A percentile compares a stretch with the other conserved stretches of the same genome.
These are phyloP conservation scores for Collybia sp. DNA, from an alignment of 768 basidiomycete genomes.

Conservation along the genomic window DNA sequence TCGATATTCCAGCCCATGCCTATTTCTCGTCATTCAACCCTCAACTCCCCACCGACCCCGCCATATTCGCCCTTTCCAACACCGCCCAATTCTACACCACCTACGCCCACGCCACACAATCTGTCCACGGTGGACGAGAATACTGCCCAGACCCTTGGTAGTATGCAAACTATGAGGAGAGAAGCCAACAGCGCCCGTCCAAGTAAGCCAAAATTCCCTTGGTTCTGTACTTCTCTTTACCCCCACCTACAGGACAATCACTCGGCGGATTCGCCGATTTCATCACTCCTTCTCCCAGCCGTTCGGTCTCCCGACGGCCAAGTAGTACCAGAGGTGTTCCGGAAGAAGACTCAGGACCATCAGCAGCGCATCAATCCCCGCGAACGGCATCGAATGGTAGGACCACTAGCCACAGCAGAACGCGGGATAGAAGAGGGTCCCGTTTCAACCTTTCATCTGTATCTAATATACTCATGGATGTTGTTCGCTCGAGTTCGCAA, in stretches of 20 bases:
- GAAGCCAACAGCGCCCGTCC: neutral
- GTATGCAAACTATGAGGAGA: slow-evolving; percentile 22
- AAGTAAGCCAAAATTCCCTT: slow-evolving; percentile 11
- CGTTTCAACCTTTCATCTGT: slow-evolving; percentile 52
- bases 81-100: slow-evolving; percentile 10
- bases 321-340: slow-evolving; percentile 37
- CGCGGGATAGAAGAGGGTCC: slow-evolving; percentile 28
- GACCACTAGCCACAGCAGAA: slow-evolving; percentile 11
- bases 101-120: neutral
- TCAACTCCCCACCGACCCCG: slow-evolving; percentile 24
- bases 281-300: slow-evolving; percentile 8
- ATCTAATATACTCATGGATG: slow-evolving; percentile 43
- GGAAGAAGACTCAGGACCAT: slow-evolving; percentile 23
- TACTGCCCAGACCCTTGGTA: slow-evolving; percentile 32
- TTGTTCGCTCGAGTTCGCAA: slow-evolving; percentile 45
- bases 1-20: slow-evolving; percentile 25
- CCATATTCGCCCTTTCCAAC: slow-evolving; percentile 28
- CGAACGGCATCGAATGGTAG: slow-evolving; percentile 4
- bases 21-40: slow-evolving; percentile 26
- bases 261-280: no score
- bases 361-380: slow-evolving; percentile 6
- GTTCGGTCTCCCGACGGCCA: slow-evolving; percentile 32
- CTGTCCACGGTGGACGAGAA: slow-evolving; percentile 2
- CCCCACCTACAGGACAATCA: neutral
- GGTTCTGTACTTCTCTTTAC: neutral